Base-by-base conservation (phyloP, 495 filamentous ascomycete species). In the Monascus purpureus region DNA sequence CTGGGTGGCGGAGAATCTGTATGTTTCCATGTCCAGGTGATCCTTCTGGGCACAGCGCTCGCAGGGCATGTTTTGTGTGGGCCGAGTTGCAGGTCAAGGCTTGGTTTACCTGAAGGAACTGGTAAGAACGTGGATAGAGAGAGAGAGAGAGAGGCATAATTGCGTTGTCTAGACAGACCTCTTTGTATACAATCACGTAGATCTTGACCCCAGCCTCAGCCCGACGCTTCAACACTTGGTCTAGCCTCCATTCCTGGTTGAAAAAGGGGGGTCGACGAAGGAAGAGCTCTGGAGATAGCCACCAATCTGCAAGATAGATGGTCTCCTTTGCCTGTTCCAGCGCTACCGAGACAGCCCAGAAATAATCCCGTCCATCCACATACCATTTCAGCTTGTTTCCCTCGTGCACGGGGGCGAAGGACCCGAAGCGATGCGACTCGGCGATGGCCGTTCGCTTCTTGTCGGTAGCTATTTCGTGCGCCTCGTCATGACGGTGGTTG, bases 261-360 rank as follows among this genome's bases (percentile, higher is more conserved):
- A 44, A 68, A 39, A 72, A 68, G 2, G 83, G 78, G 13, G 82
- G 81, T 28, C 82, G 65, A 7, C 82, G 68, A 17, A 90, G 55
- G 53, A 84, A 90, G 35, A 90, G 55, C 50, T 90, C 82, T 0
- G 82, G 82, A 3, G 75, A 81, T 11, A 90, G 53, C 82, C 82
- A 90, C 82, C 82, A 90, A 45, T 87, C 83, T 9, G 57, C 79
- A 35, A 90, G 83, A 51, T 87, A 90, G 31, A 90, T 84, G 5
- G 74, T 73, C 48, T 90, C 83, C 39, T 77, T 75, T 13, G 83
- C 83, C 12, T 65, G 55, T 41, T 88, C 83, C 28, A 90, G 58
- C 0, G 83, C 82, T 3, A 69, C 69, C 0, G 76, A 82, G 1
- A 90, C 80, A 5, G 82, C 68, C 72, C 78, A 84, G 48, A 79